Conservation (phyloP, 352 stramenopile species). For the Elongisporangium senticosum region DNA sequence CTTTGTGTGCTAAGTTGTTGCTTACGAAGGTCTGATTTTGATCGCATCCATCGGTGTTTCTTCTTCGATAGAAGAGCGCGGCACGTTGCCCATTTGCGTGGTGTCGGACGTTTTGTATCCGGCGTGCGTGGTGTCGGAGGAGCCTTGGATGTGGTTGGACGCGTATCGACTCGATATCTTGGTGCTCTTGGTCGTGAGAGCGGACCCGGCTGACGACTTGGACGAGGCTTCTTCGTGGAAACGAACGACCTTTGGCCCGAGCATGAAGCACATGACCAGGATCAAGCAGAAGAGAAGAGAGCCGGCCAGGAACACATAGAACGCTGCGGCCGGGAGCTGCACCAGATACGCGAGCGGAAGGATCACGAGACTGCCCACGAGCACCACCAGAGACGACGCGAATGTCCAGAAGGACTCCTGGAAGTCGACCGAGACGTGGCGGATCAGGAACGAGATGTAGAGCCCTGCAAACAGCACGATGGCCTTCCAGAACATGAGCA, state of each 20-base stretch:
- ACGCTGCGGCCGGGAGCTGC: slow-evolving; percentile 13
- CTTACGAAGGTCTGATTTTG: too few relatives aligned
- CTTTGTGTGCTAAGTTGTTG: too few relatives aligned
- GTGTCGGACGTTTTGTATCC: too few relatives aligned
- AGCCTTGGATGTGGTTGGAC: too few relatives aligned
- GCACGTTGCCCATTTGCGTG: too few relatives aligned
- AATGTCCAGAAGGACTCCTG: slow-evolving; percentile 67
- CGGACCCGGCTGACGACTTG: background rate
- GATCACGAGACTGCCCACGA: slow-evolving; percentile 22
- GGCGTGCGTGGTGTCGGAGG: too few relatives aligned
- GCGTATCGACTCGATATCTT: too few relatives aligned
- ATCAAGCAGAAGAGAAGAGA: slow-evolving; percentile 19
- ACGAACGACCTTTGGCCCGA: slow-evolving; percentile 21
- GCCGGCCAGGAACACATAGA: slow-evolving; percentile 19
- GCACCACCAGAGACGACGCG: slow-evolving; percentile 18
- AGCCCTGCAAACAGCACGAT: slow-evolving; percentile 36
- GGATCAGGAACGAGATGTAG: slow-evolving; percentile 55
- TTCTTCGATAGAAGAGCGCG: too few relatives aligned
- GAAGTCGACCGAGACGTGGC: slow-evolving; percentile 56
- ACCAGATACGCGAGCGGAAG: slow-evolving; percentile 38
- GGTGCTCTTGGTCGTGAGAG: too few relatives aligned
- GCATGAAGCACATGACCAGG: slow-evolving; percentile 22
- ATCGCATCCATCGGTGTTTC: too few relatives aligned
- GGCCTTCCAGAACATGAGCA: slow-evolving; percentile 56
- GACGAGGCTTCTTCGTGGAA: slow-evolving; percentile 6